phyloP scores from a whole-genome alignment of 805 yeast species.

The Huiozyma naganishii region DNA sequence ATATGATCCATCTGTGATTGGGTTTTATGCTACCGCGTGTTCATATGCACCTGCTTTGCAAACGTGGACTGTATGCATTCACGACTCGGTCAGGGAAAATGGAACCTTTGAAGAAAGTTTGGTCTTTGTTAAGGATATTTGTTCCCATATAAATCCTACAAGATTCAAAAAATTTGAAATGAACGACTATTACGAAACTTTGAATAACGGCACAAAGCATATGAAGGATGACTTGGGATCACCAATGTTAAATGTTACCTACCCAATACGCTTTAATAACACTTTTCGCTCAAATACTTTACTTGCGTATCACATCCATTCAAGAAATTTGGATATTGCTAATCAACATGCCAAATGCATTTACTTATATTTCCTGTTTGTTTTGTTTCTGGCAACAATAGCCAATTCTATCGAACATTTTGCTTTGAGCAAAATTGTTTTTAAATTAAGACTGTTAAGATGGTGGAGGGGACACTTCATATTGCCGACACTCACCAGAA shows the following conservation, averaged over 20 bases:
- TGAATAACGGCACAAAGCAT: constrained; percentile 11
- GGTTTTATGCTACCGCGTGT: constrained; percentile 13
- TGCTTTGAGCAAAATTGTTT: constrained; percentile 6
- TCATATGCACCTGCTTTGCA: constrained; percentile 16
- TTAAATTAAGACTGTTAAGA: constrained; percentile 5
- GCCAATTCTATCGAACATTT: constrained; percentile 7
- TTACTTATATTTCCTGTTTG: constrained; percentile 8
- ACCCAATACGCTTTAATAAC: constrained; percentile 8
- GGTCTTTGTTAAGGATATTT: constrained; percentile 1
- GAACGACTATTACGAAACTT: constrained; percentile 7
- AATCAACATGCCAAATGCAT: constrained; percentile 7
- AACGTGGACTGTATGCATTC: constrained; percentile 16
- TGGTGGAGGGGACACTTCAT: constrained; percentile 10
- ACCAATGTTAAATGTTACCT: constrained; percentile 1
- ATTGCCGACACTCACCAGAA: constrained; percentile 10
- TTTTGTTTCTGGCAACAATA: constrained; percentile 3
- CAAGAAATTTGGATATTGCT: constrained; percentile 14
- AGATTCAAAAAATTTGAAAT: constrained; percentile 2
- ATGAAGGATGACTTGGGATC: not conserved
- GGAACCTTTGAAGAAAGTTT: constrained; percentile 11
- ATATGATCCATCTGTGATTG: too few relatives aligned
- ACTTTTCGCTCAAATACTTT: constrained; percentile 4
- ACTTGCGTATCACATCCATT: constrained; percentile 11
- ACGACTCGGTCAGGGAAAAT: constrained; percentile 8
- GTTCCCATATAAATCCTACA: not conserved